Base-by-base conservation (phyloP, 345 rosid genomes). In the Hibiscus trionum region DNA sequence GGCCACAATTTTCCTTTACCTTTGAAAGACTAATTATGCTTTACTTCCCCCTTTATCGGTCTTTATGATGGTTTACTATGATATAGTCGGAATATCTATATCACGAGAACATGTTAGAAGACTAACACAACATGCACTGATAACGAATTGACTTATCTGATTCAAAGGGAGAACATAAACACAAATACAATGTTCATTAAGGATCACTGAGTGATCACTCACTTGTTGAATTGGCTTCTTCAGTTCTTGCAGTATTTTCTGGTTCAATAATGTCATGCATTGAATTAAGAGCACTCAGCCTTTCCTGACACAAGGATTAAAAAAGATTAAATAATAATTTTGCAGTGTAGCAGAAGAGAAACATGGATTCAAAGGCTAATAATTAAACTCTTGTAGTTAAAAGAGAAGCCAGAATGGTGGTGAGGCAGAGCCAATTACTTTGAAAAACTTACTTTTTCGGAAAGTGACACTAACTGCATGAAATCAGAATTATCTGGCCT, bases 141-240 rank as follows among this genome's bases (percentile, higher is more conserved):
- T 47, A 49, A 47, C n/a, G 5, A 3, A 16, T 11, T 49, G 42
- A 47, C 37, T 7, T 1, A 1, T 10, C 2, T 21, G 39, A 66
- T 68, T 7, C 12, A 74, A 71, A 56, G 15, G 7, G 59, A 72
- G 0, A n/a, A 17, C 42, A 61, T 1, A n/a, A 27, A 15, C 29
- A 73, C 14, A 31, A 11, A 53, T 33, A 19, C 64, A 24, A 72
- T 42, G 27, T 57, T 52, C 29, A 68, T 64, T 17, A 37, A 73
- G 72, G 8, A 35, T 33, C 56, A 50, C 24, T 5, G n/a, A 71
- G 73, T 58, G 49, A 52, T 47, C 73, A 80, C 78, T 50, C 79
- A 87, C 88, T 79, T 85, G 77, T 73, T 77, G 78, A 71, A 79
- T 62, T 72, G 72, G 76, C 74, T 60, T 21, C 24, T 21, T 82